phyloP scores from a whole-genome alignment of 2,329 filamentous ascomycete genomes.

The Neophaeococcomyces mojaviensis region DNA sequence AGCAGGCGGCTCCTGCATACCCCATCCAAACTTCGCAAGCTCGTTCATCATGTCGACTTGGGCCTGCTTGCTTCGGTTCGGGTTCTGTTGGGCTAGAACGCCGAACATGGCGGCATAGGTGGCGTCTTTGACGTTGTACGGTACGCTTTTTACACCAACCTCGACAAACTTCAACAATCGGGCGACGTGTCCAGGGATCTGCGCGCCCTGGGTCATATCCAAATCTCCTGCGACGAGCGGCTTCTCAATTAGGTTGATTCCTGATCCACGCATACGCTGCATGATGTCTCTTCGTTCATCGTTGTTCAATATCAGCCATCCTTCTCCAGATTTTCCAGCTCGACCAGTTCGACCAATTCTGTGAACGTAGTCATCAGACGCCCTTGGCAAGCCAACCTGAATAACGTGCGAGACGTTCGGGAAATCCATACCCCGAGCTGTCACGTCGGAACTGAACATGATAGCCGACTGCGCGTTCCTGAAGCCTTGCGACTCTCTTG shows the following conservation, averaged over 20 bases:
- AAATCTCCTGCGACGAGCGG: constrained; percentile 33
- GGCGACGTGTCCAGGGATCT: constrained; percentile 22
- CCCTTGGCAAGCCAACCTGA: constrained; percentile 44
- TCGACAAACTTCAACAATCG: constrained; percentile 33
- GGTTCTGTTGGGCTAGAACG: constrained; percentile 19
- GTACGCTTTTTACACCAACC: constrained; percentile 29
- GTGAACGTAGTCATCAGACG: constrained; percentile 42
- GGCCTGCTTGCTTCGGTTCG: constrained; percentile 27
- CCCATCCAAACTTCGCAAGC: constrained; percentile 41
- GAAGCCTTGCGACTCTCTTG: constrained; percentile 64
- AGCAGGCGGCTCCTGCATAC: constrained; percentile 35
- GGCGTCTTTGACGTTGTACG: constrained; percentile 23
- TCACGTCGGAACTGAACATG: constrained; percentile 43
- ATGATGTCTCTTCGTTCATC: constrained; percentile 42
- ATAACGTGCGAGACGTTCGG: constrained; percentile 43
- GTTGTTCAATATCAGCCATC: constrained; percentile 51
- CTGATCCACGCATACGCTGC: constrained; percentile 45
- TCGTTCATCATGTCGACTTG: constrained; percentile 40
- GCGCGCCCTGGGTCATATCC: constrained; percentile 29
- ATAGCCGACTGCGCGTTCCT: constrained; percentile 45
- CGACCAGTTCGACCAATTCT: constrained; percentile 35
- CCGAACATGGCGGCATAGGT: constrained; percentile 27
- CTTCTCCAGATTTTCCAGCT: constrained; percentile 52
- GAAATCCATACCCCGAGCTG: constrained; percentile 46
- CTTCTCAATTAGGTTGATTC: constrained; percentile 42